Percentiles rank a stretch among this genome's conserved stretches.
These are phyloP conservation scores for Lactarius trivialis DNA, from an alignment of 768 basidiomycete genomes.

Conservation along the genomic window DNA sequence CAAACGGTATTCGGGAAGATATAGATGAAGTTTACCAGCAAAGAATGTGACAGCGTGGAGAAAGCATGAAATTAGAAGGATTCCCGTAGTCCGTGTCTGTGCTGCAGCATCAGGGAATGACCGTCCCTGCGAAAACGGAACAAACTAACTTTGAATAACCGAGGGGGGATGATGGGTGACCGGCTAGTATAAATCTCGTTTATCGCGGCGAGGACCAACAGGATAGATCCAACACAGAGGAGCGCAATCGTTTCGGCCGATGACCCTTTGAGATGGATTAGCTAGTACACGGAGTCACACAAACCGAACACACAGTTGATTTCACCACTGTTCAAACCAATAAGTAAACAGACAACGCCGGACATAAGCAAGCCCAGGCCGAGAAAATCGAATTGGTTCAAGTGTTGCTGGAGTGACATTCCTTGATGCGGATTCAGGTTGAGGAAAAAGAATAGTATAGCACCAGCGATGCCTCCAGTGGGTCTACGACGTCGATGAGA, in stretches of 20 bases:
- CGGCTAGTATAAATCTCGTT: constrained; percentile 58
- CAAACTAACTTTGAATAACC: constrained; percentile 55
- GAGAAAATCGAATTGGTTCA: constrained; percentile 63
- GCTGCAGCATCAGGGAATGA: constrained; percentile 23
- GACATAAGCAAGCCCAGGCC: constrained; percentile 57
- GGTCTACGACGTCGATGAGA: constrained; percentile 41
- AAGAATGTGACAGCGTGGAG: constrained; percentile 64
- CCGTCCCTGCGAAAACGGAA: neutral
- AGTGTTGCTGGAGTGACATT: constrained; percentile 49
- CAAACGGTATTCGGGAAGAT: neutral
- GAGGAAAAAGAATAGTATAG: constrained; percentile 62
- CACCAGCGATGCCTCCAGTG: constrained; percentile 60
- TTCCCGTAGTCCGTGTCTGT: constrained; percentile 62
- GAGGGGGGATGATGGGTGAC: constrained; percentile 67
- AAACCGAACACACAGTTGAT: constrained; percentile 45
- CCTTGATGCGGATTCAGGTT: constrained; percentile 72
- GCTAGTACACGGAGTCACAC: neutral
- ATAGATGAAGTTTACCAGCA: constrained; percentile 29
- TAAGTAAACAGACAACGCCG: constrained; percentile 60
- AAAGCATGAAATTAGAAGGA: constrained; percentile 52
- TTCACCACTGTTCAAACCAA: constrained; percentile 71
- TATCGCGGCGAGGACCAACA: constrained; percentile 45
- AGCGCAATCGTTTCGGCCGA: constrained; percentile 53
- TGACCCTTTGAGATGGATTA: constrained; percentile 40
- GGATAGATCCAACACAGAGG: constrained; percentile 48